Evolutionary conservation across 2,329 filamentous ascomycete species (phyloP).

Genomic region (Nemania sp.): DNA sequence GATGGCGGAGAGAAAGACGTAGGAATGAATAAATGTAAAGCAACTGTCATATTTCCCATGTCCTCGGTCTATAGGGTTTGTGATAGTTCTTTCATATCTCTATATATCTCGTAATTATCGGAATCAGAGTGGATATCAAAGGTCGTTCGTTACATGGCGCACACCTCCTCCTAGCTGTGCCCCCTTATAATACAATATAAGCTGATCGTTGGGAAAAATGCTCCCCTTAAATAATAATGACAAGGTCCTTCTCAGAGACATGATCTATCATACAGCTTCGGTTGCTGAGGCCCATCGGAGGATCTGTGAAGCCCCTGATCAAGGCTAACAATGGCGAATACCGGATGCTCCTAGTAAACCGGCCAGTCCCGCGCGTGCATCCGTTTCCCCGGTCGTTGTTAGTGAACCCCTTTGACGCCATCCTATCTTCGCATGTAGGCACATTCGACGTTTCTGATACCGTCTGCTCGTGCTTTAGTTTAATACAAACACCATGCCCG

Average conservation of each 20-base stretch:
- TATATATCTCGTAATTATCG: conserved; percentile 9
- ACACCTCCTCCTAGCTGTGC: neutral
- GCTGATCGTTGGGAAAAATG: neutral
- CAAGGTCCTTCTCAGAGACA: neutral
- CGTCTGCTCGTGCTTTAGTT: neutral
- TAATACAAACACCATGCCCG: conserved; percentile 3
- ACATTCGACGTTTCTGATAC: conserved; percentile 11
- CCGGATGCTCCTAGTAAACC: conserved; percentile 1
- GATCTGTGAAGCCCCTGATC: conserved; percentile 12
- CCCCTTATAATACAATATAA: conserved; percentile 25
- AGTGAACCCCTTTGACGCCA: conserved; percentile 13
- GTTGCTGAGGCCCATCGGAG: conserved; percentile 13
- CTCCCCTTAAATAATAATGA: neutral
- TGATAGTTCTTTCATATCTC: conserved; percentile 2
- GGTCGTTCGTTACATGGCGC: conserved; percentile 2
- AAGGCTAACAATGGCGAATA: conserved; percentile 1
- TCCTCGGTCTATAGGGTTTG: neutral
- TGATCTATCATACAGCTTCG: conserved; percentile 24
- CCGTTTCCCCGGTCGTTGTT: conserved; percentile 7
- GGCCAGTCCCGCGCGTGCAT: neutral
- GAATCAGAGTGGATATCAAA: conserved; percentile 26
- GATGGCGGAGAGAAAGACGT: neutral
- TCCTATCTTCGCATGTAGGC: conserved; percentile 1
- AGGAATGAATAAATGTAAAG: neutral
- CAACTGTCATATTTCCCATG: neutral